A percentile compares a stretch with the other conserved stretches of the same genome.
phyloP scores from a whole-genome alignment of 179 eudicot genomes.

The Silene noctiflora region DNA sequence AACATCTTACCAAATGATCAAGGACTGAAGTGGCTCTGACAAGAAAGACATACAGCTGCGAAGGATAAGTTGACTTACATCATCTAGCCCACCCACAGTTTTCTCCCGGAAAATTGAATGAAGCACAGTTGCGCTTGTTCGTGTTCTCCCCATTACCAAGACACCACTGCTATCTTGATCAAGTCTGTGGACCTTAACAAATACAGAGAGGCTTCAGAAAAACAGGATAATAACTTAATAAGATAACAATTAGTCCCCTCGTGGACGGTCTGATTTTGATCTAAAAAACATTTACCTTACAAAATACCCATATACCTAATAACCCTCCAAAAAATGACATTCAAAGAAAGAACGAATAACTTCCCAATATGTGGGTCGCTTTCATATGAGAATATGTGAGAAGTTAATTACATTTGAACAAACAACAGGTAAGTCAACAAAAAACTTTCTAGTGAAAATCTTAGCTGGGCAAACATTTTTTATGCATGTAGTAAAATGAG shows the following conservation, averaged over 20 bases:
- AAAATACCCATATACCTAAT: background rate
- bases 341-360: no score
- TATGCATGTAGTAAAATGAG: background rate
- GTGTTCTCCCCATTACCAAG: conserved; percentile 92
- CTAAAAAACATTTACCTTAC: no score
- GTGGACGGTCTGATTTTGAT: background rate
- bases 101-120: conserved; percentile 95
- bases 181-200: conserved; percentile 86
- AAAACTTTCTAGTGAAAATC: background rate
- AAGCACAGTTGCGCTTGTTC: conserved; percentile 65
- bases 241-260: background rate
- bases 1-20: conserved; percentile 5
- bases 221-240: background rate
- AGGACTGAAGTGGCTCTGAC: background rate
- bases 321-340: no score
- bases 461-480: background rate
- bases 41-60: background rate
- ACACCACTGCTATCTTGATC: conserved; percentile 97
- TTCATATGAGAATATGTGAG: no score
- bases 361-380: no score
- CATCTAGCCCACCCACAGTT: conserved; percentile 54
- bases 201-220: conserved; percentile 1
- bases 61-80: conserved; percentile 45
- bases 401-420: no score
- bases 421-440: background rate